Evolutionary conservation across 768 basidiomycete genomes (phyloP).

Genomic region (Tubosaeta sp.): DNA sequence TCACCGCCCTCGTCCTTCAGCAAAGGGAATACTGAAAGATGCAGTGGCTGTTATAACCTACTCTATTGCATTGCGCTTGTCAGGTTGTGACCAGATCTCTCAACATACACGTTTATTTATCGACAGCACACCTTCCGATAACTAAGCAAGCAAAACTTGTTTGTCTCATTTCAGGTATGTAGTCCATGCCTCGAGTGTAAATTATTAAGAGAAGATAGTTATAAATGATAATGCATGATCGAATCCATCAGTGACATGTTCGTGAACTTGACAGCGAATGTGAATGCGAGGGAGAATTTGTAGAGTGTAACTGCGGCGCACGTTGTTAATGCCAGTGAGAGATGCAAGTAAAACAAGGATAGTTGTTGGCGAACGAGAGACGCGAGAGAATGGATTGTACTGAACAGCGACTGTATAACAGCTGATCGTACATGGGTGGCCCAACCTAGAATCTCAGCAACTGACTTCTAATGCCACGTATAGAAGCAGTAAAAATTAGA

Average conservation of each 20-base stretch:
- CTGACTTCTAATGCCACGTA: slow-evolving; percentile 8
- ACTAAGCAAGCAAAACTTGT: background rate
- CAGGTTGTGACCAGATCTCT: background rate
- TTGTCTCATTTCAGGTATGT: background rate
- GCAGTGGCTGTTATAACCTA: background rate
- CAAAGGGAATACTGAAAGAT: background rate
- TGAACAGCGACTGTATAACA: slow-evolving; percentile 22
- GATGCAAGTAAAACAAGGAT: slow-evolving; percentile 24
- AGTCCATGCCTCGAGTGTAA: slow-evolving; percentile 12
- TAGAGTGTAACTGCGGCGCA: slow-evolving; percentile 6
- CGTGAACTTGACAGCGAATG: slow-evolving; percentile 20
- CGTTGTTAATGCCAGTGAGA: slow-evolving; percentile 14
- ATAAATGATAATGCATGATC: slow-evolving; percentile 29
- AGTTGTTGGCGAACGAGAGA: slow-evolving; percentile 16
- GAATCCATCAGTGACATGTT: slow-evolving; percentile 19
- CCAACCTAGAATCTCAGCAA: slow-evolving; percentile 12
- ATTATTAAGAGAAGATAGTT: slow-evolving; percentile 25
- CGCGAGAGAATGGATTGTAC: slow-evolving; percentile 12
- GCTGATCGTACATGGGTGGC: slow-evolving; percentile 16
- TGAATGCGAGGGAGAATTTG: slow-evolving; percentile 12
- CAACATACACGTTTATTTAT: no score
- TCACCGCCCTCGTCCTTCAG: background rate
- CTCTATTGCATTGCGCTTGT: background rate
- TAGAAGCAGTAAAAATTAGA: slow-evolving; percentile 6
- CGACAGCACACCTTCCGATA: background rate